These are phyloP conservation scores for Papiliotrema laurentii DNA, from an alignment of 1,284 basidiomycete genomes.

Conservation along the genomic window DNA sequence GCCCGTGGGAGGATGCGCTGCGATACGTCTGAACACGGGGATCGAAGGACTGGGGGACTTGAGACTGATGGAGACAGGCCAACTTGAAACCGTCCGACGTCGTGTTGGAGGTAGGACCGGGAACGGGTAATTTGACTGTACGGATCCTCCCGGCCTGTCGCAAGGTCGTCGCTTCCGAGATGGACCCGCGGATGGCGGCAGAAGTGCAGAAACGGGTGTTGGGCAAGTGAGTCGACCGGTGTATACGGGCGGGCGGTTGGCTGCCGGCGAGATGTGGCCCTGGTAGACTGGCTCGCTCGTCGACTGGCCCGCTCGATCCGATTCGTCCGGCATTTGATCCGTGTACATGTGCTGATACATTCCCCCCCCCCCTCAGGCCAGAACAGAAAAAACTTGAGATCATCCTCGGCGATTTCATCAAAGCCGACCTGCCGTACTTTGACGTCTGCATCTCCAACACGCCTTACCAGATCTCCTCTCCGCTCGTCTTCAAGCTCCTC, in stretches of 20 bases:
- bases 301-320: no score
- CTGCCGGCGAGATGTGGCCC: no score
- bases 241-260: no score
- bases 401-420: slow-evolving; percentile 94
- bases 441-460: slow-evolving; percentile 99
- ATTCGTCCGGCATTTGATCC: no score
- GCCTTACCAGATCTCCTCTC: slow-evolving; percentile 93
- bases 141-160: slow-evolving; percentile 91
- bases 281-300: no score
- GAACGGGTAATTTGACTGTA: slow-evolving; percentile 95
- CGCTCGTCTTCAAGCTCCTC: slow-evolving; percentile 92
- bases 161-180: slow-evolving; percentile 88
- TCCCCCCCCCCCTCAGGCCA: slow-evolving; percentile 57
- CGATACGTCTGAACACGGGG: background rate
- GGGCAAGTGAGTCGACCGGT: slow-evolving; percentile 96
- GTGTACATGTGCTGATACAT: background rate
- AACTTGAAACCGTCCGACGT: slow-evolving; percentile 90
- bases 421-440: slow-evolving; percentile 93
- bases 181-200: slow-evolving; percentile 99
- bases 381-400: slow-evolving; percentile 93
- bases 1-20: background rate
- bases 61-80: slow-evolving; percentile 65
- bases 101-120: slow-evolving; percentile 96
- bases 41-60: no score
- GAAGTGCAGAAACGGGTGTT: slow-evolving; percentile 96